Percentiles rank a stretch among this genome's conserved stretches.
Evolutionary conservation across 345 rosid genomes (phyloP).

Genomic region (Citrus maxima): DNA sequence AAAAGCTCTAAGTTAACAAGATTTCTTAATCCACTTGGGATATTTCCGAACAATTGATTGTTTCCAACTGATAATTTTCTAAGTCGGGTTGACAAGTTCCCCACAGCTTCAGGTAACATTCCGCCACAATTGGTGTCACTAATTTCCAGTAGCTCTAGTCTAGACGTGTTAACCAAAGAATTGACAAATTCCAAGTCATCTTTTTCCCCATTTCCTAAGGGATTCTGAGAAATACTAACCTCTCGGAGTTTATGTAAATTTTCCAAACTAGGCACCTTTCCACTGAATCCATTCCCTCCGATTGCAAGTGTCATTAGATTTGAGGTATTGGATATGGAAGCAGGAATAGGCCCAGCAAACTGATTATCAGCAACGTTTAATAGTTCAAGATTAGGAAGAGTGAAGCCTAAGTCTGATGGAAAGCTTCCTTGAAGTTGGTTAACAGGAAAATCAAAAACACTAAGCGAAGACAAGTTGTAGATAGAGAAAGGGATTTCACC

Average conservation of each 20-base stretch:
- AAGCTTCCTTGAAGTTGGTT: background rate
- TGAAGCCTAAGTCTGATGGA: conserved; percentile 3
- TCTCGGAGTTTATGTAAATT: background rate
- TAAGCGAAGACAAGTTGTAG: background rate
- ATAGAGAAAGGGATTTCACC: background rate
- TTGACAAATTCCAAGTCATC: background rate
- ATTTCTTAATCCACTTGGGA: background rate
- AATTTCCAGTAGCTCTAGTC: background rate
- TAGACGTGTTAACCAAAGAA: background rate
- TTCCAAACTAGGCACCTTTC: conserved; percentile 1
- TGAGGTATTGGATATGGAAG: conserved; percentile 11
- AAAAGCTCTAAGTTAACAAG: background rate
- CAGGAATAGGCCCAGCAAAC: conserved; percentile 14
- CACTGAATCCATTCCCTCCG: rapidly evolving
- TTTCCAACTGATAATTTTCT: background rate
- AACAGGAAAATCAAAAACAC: rapidly evolving
- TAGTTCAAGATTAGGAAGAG: conserved; percentile 1
- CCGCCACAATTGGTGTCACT: rapidly evolving
- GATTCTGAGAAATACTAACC: background rate
- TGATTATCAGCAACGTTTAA: background rate
- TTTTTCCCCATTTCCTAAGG: background rate
- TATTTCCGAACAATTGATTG: background rate
- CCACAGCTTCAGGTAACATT: background rate
- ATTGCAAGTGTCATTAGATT: rapidly evolving
- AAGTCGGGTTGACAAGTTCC: conserved; percentile 8